Conservation (phyloP, 2,329 filamentous ascomycete genomes). For the Furcasterigmium furcatum region DNA sequence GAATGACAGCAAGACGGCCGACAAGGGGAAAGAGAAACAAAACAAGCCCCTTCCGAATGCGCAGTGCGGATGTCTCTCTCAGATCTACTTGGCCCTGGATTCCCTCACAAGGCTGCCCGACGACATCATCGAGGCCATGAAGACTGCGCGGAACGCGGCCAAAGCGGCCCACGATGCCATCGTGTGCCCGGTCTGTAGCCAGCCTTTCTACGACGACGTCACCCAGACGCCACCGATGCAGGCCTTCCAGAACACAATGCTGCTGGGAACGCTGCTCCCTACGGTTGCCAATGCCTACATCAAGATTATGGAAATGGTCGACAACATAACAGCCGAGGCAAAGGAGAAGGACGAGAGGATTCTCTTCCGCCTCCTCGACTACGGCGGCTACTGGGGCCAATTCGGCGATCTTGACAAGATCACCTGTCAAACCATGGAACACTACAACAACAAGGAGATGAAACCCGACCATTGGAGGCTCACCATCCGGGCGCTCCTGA, state of each 20-base stretch:
- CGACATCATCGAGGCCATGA: constrained; percentile 42
- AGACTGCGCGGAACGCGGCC: constrained; percentile 42
- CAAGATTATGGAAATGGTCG: constrained; percentile 50
- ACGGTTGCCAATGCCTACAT: constrained; percentile 56
- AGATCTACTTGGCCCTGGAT: constrained; percentile 47
- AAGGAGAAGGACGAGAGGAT: constrained; percentile 36
- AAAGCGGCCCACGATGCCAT: constrained; percentile 48
- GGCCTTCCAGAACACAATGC: constrained; percentile 56
- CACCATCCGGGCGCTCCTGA: constrained; percentile 50
- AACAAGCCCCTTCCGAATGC: constrained; percentile 8
- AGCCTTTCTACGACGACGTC: constrained; percentile 28
- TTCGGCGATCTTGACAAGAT: constrained; percentile 17
- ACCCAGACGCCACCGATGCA: constrained; percentile 38
- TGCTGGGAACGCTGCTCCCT: constrained; percentile 54
- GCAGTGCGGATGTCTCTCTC: constrained; percentile 44
- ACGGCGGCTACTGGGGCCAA: constrained; percentile 47
- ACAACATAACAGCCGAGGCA: constrained; percentile 45
- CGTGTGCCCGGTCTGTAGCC: constrained; percentile 47
- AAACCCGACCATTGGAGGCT: constrained; percentile 52
- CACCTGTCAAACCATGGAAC: constrained; percentile 20
- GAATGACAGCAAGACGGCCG: background rate
- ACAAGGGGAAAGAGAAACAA: too few species aligned
- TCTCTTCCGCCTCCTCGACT: constrained; percentile 39
- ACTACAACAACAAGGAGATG: constrained; percentile 41
- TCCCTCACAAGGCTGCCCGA: constrained; percentile 43